Evolutionary conservation across 2,329 filamentous ascomycete species (phyloP), one percentile per base, ranked within the genome.

Genomic region (Zopfia rhizophila): DNA sequence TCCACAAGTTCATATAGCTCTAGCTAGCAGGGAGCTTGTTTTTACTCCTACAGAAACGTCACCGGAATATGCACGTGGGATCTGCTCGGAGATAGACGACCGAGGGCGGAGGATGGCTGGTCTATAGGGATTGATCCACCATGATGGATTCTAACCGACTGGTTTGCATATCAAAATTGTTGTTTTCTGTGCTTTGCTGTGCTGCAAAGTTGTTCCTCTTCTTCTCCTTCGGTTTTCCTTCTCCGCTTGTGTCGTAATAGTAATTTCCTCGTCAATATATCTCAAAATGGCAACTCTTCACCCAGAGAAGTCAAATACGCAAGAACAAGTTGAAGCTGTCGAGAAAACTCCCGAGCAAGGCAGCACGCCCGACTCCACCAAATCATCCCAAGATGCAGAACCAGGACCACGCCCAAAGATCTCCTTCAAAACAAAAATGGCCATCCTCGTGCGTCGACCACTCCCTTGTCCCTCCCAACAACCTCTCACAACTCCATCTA

Each of bases 361-460:
- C 21, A 50, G 30, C 30, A 37, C 16, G n/a, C 25, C 14, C 8
- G 18, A 24, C 7, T 25, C 36, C 7, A 11, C 13, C 36, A 25
- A 27, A 27, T 7, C 8, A 13, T 13, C 24, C 31, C 22, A 5
- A 14, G 29, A 11, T 4, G 17, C 24, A 21, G 35, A 11, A n/a
- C 33, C 23, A 40, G 8, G 44, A 48, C 27, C 21, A 6, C 37
- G 39, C 16, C 50, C 43, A 13, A 35, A 50, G 10, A 38, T 54
- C 7, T 33, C 48, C 2, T 47, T 55, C 38, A 53, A 55, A 28
- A 55, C 52, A 11, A 53, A 53, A 23, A 45, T 49, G 40, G 53
- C 51, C 14, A 40, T 55, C 17, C 28, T 54, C 8, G 51, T 55
- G 45, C 11, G 19, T 16, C 14, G 10, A 10, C 8, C 11, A 16